Percentiles rank a stretch among this genome's conserved stretches.
Conservation (phyloP, 225 moss, liverwort and hornwort genomes). For the Bryoerythrophyllum caledonicum region DNA sequence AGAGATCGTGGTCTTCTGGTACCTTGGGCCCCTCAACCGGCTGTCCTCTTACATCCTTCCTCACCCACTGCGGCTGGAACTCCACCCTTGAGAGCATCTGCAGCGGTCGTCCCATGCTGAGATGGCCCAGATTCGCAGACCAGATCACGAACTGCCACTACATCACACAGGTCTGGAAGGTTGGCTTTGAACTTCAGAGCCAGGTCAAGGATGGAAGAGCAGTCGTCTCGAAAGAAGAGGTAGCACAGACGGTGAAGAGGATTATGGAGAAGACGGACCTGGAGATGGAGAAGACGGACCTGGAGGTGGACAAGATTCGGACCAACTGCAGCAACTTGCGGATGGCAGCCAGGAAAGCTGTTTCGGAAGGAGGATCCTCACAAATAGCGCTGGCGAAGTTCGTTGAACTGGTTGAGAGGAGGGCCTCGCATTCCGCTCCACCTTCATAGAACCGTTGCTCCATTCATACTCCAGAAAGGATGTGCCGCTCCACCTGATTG, state of each 20-base stretch:
- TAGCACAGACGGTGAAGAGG: neutral
- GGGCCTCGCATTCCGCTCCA: neutral
- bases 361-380: conserved; percentile 17
- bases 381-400: conserved; percentile 10
- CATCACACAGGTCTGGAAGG: conserved; percentile 26
- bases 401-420: conserved; percentile 3
- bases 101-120: conserved; percentile 21
- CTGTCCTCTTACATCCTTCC: conserved; percentile 22
- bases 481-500: neutral
- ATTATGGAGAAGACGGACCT: conserved; percentile 17
- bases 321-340: conserved; percentile 1
- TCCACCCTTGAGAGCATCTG: conserved; percentile 23
- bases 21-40: conserved; percentile 16
- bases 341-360: conserved; percentile 25
- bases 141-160: conserved; percentile 24
- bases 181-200: conserved; percentile 5
- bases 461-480: neutral
- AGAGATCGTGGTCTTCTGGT: conserved; percentile 19
- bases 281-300: neutral
- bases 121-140: conserved; percentile 24
- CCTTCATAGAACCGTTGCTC: no score
- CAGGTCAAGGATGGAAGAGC: conserved; percentile 5
- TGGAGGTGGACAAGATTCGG: conserved; percentile 2
- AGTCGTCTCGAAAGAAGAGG: conserved; percentile 6
- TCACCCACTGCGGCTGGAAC: conserved; percentile 32